These are phyloP conservation scores for Globisporangium solare DNA, from an alignment of 352 stramenopile genomes.

Conservation along the genomic window DNA sequence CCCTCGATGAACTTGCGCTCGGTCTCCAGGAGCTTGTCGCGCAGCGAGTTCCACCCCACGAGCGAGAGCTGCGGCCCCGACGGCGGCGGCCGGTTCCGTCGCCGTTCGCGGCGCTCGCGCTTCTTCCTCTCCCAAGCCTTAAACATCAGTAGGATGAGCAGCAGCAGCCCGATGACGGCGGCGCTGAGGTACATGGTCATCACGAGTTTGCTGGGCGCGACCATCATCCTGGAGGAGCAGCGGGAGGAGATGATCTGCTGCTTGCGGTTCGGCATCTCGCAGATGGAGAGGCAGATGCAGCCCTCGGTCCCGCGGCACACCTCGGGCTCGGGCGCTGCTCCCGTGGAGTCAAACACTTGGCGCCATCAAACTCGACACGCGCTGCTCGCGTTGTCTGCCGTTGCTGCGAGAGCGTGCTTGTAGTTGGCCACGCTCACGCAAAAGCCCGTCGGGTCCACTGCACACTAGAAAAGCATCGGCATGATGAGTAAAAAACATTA, in stretches of 20 bases:
- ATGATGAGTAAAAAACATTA: not conserved
- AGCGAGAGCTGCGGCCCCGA: constrained; percentile 10
- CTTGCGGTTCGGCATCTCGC: constrained; percentile 13
- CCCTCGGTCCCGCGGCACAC: constrained; percentile 8
- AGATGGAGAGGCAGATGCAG: constrained; percentile 14
- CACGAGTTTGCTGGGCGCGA: constrained; percentile 2
- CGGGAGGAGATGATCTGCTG: constrained; percentile 1
- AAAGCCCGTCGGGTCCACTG: constrained; percentile 9
- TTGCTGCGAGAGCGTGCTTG: not conserved
- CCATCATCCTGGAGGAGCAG: not conserved
- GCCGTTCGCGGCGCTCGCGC: constrained; percentile 7
- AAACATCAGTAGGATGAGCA: not conserved
- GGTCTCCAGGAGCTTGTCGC: constrained; percentile 15
- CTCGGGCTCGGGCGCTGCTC: not conserved
- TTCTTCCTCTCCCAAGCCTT: not conserved
- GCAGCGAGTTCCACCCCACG: constrained; percentile 13
- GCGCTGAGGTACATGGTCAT: constrained; percentile 7
- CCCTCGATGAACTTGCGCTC: constrained; percentile 17
- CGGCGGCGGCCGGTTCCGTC: constrained; percentile 7
- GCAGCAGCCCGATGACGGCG: not conserved
- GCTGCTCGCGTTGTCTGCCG: not conserved
- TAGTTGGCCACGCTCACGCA: constrained; percentile 12
- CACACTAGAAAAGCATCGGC: constrained; percentile 3
- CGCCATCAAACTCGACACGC: constrained; percentile 10
- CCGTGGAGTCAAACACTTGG: constrained; percentile 1